Conservation (phyloP, 2,329 filamentous ascomycete species). For the Teratosphaeria viscida region DNA sequence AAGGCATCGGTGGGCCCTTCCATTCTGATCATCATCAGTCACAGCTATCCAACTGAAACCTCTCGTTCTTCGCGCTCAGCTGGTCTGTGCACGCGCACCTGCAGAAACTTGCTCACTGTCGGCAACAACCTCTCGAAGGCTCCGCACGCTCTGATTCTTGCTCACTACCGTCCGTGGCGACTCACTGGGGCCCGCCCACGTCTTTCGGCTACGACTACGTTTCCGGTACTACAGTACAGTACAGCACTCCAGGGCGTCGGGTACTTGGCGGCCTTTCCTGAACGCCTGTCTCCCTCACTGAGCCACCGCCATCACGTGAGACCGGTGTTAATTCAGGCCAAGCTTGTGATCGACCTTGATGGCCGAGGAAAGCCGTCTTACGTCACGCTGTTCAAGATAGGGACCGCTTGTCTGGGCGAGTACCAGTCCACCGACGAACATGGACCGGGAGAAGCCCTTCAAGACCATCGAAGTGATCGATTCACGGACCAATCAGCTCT, state of each 20-base stretch:
- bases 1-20: neutral
- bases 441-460: slow-evolving; percentile 24
- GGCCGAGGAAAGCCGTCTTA: neutral
- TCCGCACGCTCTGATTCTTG: neutral
- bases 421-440: neutral
- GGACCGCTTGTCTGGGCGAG: neutral
- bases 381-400: neutral
- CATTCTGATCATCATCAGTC: neutral
- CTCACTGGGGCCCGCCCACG: neutral
- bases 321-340: neutral
- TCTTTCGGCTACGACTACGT: neutral
- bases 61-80: neutral
- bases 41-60: neutral
- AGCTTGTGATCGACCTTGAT: neutral
- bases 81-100: neutral
- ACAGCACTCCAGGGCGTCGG: neutral
- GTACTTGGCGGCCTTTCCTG: neutral
- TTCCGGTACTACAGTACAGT: neutral
- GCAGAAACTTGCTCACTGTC: neutral
- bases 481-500: slow-evolving; percentile 19
- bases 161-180: neutral
- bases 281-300: neutral
- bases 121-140: neutral
- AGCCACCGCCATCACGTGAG: neutral
- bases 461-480: slow-evolving; percentile 27